Conservation (phyloP, 2,329 filamentous ascomycete genomes). For the Fusarium verrucosum region DNA sequence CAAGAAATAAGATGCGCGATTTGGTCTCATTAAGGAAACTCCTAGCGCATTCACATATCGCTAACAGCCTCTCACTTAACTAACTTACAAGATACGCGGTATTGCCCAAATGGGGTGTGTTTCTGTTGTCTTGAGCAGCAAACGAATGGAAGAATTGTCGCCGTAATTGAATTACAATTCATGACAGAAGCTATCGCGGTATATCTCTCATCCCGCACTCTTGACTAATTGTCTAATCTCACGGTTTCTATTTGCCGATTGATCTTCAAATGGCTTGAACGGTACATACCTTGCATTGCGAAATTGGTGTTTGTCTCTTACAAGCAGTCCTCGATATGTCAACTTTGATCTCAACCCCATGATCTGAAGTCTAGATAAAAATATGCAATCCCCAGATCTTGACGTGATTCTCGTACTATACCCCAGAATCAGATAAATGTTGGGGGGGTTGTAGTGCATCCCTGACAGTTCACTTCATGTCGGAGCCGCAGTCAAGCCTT, state of each 20-base stretch:
- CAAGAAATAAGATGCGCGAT: conserved; percentile 3
- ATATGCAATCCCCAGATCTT: conserved; percentile 23
- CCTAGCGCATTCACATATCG: conserved; percentile 27
- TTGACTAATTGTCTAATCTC: conserved; percentile 9
- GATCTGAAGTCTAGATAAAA: conserved; percentile 5
- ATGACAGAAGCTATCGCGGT: conserved; percentile 14
- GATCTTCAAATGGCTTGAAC: neutral
- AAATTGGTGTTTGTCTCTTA: neutral
- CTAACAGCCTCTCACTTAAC: neutral
- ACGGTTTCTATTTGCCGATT: neutral
- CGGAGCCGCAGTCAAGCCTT: conserved; percentile 32
- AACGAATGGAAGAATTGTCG: conserved; percentile 16
- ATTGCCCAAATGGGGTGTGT: conserved; percentile 15
- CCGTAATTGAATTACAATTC: conserved; percentile 36
- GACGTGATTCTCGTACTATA: conserved; percentile 14
- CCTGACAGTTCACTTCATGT: conserved; percentile 8
- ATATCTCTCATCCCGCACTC: conserved; percentile 26
- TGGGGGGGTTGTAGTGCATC: conserved; percentile 10
- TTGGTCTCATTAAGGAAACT: conserved; percentile 29
- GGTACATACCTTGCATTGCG: neutral
- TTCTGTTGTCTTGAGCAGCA: neutral
- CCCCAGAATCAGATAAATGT: conserved; percentile 16
- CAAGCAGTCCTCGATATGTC: too few species aligned
- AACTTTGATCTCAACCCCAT: neutral
- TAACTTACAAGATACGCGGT: conserved; percentile 15